phyloP scores from a whole-genome alignment of 805 yeast species.

The Zygosaccharomyces lentus region DNA sequence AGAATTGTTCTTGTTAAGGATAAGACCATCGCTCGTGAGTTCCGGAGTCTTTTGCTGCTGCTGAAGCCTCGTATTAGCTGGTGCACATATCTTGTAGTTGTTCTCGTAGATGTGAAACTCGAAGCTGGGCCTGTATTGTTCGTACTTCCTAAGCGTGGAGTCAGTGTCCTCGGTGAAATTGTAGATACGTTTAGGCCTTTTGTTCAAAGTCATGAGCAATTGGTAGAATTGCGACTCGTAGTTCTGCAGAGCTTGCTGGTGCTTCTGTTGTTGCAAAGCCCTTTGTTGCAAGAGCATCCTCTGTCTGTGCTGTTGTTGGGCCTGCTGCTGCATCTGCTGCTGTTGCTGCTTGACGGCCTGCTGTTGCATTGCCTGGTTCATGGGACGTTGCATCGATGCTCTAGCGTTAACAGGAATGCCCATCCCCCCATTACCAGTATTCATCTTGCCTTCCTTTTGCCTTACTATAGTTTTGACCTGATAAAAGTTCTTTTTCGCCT shows the following conservation, averaged over 20 bases:
- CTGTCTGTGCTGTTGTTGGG: conserved; percentile 25
- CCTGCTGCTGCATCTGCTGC: conserved; percentile 24
- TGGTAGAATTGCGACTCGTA: conserved; percentile 41
- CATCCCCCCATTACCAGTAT: conserved; percentile 7
- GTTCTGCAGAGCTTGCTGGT: conserved; percentile 42
- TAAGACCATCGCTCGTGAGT: conserved; percentile 57
- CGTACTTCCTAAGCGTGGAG: conserved; percentile 71
- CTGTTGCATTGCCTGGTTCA: conserved; percentile 7
- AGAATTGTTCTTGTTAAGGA: conserved; percentile 68
- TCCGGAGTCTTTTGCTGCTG: conserved; percentile 37
- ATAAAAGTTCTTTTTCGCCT: neutral
- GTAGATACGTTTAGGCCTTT: conserved; percentile 43
- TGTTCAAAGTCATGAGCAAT: conserved; percentile 31
- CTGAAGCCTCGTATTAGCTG: conserved; percentile 37
- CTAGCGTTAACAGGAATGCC: conserved; percentile 24
- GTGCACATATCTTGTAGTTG: conserved; percentile 86
- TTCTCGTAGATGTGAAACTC: conserved; percentile 89
- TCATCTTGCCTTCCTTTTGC: neutral
- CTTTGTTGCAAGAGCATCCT: conserved; percentile 35
- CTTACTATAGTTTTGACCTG: neutral
- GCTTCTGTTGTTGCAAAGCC: conserved; percentile 27
- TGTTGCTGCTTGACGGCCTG: conserved; percentile 19
- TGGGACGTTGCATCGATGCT: conserved; percentile 10
- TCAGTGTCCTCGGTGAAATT: conserved; percentile 68
- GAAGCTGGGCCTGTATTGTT: conserved; percentile 71